These are phyloP conservation scores for Hypoxylon sp. DNA, from an alignment of 2,329 filamentous ascomycete genomes.

Conservation along the genomic window DNA sequence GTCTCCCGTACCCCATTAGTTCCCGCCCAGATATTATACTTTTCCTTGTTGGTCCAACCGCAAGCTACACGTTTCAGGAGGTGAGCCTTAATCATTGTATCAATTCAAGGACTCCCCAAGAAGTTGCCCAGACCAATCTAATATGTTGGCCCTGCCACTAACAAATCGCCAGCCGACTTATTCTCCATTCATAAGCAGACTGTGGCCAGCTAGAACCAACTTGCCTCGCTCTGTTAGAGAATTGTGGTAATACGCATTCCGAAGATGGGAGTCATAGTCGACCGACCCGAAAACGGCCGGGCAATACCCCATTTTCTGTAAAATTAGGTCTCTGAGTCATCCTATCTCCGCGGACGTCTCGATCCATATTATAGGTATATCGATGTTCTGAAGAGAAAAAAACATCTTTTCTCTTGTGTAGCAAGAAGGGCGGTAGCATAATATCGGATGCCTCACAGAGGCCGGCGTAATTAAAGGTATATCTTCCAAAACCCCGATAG, in stretches of 20 bases:
- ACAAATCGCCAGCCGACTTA: neutral
- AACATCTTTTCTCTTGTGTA: neutral
- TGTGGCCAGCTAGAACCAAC: neutral
- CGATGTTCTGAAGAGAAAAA: neutral
- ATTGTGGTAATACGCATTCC: neutral
- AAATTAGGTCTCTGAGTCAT: neutral
- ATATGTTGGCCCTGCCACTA: neutral
- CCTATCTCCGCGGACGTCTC: neutral
- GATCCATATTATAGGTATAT: neutral
- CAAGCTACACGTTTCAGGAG: neutral
- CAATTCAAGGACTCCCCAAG: neutral
- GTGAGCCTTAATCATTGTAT: neutral
- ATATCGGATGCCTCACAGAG: neutral
- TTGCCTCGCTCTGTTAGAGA: neutral
- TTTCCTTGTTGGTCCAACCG: neutral
- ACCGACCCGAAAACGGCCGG: neutral
- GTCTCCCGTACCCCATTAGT: conserved; percentile 6
- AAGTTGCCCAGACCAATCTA: neutral
- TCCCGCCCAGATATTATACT: conserved; percentile 2
- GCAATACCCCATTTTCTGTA: neutral
- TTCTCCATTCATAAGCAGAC: neutral
- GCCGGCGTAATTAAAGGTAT: neutral
- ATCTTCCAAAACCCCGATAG: neutral
- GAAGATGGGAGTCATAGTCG: neutral
- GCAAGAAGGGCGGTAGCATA: neutral